These are phyloP conservation scores for Tripidium arundinaceum DNA, from an alignment of 202 grass and related monocot genomes.

Conservation along the genomic window DNA sequence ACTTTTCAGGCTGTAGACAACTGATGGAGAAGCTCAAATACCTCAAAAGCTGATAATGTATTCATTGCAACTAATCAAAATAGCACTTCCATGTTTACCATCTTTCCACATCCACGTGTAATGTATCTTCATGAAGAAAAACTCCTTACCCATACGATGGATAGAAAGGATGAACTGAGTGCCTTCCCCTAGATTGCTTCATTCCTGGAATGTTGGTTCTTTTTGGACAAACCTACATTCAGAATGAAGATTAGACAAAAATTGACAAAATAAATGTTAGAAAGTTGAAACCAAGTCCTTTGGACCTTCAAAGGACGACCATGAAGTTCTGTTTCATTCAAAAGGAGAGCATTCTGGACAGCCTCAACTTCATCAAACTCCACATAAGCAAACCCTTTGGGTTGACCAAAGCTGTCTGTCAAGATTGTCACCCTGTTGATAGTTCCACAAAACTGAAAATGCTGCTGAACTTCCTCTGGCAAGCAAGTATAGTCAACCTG, in stretches of 20 bases:
- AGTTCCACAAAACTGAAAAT: constrained; percentile 70
- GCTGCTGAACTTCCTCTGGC: constrained; percentile 62
- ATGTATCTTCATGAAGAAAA: constrained; percentile 9
- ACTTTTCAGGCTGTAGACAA: no score
- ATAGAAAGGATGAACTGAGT: constrained; percentile 37
- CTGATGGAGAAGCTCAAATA: neutral
- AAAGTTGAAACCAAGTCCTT: neutral
- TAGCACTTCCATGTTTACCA: neutral
- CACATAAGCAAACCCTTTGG: constrained; percentile 71
- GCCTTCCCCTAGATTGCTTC: constrained; percentile 48
- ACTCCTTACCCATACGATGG: constrained; percentile 50
- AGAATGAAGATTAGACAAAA: neutral
- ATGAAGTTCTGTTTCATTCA: constrained; percentile 60
- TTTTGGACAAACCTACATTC: constrained; percentile 51
- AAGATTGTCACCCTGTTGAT: constrained; percentile 72
- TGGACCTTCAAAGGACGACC: constrained; percentile 55
- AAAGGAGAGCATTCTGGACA: constrained; percentile 56
- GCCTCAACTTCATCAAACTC: constrained; percentile 63
- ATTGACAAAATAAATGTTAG: neutral
- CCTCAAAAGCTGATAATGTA: neutral
- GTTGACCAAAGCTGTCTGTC: constrained; percentile 55
- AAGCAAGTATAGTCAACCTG: constrained; percentile 67
- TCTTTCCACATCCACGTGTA: neutral
- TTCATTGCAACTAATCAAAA: neutral
- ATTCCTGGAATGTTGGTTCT: constrained; percentile 66